These are phyloP conservation scores for Daedaleopsis nitida DNA, from an alignment of 768 basidiomycete genomes.

Conservation along the genomic window DNA sequence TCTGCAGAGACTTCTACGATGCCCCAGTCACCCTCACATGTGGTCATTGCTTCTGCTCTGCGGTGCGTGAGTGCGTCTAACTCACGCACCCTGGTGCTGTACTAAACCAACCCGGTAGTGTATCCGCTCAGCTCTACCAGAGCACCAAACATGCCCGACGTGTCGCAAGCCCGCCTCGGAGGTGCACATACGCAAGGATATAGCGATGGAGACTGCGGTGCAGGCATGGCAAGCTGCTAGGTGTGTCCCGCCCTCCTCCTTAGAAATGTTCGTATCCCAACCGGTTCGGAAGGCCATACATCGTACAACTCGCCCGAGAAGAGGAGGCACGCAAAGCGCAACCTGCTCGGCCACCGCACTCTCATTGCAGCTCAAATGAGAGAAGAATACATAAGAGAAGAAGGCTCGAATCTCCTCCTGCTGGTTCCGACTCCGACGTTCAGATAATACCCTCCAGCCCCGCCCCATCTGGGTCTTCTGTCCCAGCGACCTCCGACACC, in stretches of 20 bases:
- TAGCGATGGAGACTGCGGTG: constrained; percentile 69
- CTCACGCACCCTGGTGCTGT: not conserved
- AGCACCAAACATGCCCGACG: constrained; percentile 69
- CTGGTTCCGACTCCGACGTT: constrained; percentile 12
- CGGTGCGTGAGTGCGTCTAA: constrained; percentile 43
- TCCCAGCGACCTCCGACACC: constrained; percentile 11
- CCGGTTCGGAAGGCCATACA: constrained; percentile 15
- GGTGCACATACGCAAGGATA: constrained; percentile 64
- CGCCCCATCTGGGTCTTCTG: constrained; percentile 4
- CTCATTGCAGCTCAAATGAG: not conserved
- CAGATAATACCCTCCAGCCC: constrained; percentile 9
- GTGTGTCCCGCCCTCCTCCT: constrained; percentile 38
- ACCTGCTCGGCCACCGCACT: not conserved
- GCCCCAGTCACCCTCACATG: constrained; percentile 75
- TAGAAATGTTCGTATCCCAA: not conserved
- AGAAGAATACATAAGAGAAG: not conserved
- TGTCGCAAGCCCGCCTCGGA: constrained; percentile 66
- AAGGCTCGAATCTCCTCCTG: constrained; percentile 26
- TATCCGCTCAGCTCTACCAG: constrained; percentile 58
- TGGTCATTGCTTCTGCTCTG: constrained; percentile 83
- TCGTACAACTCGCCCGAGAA: constrained; percentile 14
- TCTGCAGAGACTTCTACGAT: constrained; percentile 74
- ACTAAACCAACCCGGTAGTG: constrained; percentile 48
- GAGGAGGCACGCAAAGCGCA: constrained; percentile 11
- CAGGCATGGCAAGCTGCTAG: constrained; percentile 72